Evolutionary conservation across 2,329 filamentous ascomycete species (phyloP).

Genomic region (Davidsoniella australis): DNA sequence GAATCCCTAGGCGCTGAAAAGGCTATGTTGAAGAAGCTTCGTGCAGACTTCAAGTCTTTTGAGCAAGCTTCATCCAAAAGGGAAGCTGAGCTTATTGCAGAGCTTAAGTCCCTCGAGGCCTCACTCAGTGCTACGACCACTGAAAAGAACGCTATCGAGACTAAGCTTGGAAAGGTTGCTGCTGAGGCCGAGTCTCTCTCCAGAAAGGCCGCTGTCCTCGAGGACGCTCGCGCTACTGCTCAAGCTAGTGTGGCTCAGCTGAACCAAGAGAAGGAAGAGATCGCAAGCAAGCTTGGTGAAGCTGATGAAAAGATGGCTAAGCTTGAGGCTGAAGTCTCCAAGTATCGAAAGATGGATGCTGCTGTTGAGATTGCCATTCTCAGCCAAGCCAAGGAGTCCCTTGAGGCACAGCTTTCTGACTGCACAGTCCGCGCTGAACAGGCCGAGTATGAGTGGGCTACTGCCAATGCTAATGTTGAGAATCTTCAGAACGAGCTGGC

Average conservation of each 20-base stretch:
- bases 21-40: constrained; percentile 6
- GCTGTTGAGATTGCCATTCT: constrained; percentile 5
- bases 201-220: constrained; percentile 4
- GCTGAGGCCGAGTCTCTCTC: constrained; percentile 4
- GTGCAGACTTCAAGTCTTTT: constrained; percentile 2
- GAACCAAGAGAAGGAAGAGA: constrained; percentile 2
- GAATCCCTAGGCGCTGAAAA: constrained; percentile 1
- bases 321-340: constrained; percentile 2
- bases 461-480: constrained; percentile 3
- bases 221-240: constrained; percentile 2
- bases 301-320: not conserved
- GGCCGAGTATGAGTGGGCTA: constrained; percentile 7
- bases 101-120: constrained; percentile 2
- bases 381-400: constrained; percentile 6
- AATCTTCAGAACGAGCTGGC: constrained; percentile 4
- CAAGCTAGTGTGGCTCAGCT: constrained; percentile 5
- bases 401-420: constrained; percentile 4
- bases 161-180: constrained; percentile 1
- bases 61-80: constrained; percentile 1
- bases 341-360: constrained; percentile 1
- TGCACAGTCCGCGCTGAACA: not conserved
- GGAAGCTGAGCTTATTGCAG: not conserved
- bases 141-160: constrained; percentile 3
- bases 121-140: constrained; percentile 1
- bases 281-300: constrained; percentile 1